phyloP scores from a whole-genome alignment of 768 basidiomycete genomes.

The Zangia roseola region DNA sequence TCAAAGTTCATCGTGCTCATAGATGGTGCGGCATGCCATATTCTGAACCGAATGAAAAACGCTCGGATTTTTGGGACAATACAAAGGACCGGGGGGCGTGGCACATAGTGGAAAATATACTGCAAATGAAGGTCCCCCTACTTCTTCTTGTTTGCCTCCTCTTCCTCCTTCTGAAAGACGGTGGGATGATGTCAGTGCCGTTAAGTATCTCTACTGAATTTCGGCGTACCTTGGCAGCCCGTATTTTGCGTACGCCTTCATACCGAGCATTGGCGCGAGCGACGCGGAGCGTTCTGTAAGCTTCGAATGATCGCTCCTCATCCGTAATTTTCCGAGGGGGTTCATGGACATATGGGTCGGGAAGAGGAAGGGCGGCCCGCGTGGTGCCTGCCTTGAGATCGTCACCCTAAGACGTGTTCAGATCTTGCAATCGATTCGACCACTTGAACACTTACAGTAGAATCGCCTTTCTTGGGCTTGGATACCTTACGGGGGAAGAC shows the following conservation, averaged over 20 bases:
- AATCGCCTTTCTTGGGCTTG: conserved; percentile 96
- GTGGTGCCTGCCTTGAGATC: conserved; percentile 79
- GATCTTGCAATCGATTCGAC: neutral
- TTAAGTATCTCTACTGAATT: neutral
- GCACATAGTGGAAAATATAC: conserved; percentile 18
- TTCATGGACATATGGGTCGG: conserved; percentile 67
- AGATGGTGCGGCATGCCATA: conserved; percentile 32
- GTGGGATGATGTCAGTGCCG: conserved; percentile 14
- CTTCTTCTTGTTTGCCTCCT: conserved; percentile 92
- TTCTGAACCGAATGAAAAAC: conserved; percentile 20
- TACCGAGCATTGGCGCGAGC: conserved; percentile 80
- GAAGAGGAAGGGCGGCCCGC: conserved; percentile 64
- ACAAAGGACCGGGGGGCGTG: conserved; percentile 22
- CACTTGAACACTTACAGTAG: conserved; percentile 57
- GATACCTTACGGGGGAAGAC: conserved; percentile 96
- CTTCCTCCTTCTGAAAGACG: conserved; percentile 72
- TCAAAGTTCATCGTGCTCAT: conserved; percentile 17
- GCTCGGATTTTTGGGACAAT: conserved; percentile 39
- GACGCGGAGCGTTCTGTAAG: conserved; percentile 84
- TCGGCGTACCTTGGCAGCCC: conserved; percentile 74
- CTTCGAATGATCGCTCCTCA: conserved; percentile 86
- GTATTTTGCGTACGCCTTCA: conserved; percentile 85
- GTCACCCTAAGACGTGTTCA: conserved; percentile 54
- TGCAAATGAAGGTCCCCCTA: conserved; percentile 41
- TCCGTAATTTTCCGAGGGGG: conserved; percentile 89